Evolutionary conservation across 2,329 filamentous ascomycete species (phyloP), one percentile per base, ranked within the genome.

Genomic region (Paramyrothecium sp.): DNA sequence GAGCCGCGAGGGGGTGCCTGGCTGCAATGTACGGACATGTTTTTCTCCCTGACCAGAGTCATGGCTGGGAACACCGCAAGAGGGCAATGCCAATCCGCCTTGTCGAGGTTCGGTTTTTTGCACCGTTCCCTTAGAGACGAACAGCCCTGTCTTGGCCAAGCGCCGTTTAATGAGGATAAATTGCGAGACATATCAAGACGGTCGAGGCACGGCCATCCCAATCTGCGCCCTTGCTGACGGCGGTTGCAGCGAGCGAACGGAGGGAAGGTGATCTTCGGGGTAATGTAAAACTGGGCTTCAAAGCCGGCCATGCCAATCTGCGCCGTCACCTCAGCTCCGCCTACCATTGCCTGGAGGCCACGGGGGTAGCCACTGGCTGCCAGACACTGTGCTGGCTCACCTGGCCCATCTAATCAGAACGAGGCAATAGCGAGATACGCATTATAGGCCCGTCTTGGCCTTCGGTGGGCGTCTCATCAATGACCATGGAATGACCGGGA

Each of bases 11-110:
- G 38, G 38, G 13, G 13, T 44, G 38, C n/a, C 38, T 58, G 34
- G 58, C 58, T 46, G 16, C 41, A n/a, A 17, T 46, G 13, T 20
- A 62, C 58, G 8, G 61, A 60, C 33, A 54, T 26, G 33, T 38
- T 61, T 57, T 54, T 33, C 47, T 55, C 7, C 50, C 20, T 16
- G 54, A 54, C 4, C 26, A 30, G n/a, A n/a, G 26, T 30, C 26
- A 30, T 30, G 26, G 26, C 26, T 30, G 26, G 26, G 5, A 30
- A 10, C 26, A 30, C 26, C 26, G 26, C 10, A 10, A 30, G 26
- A 30, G 26, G 10, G 26, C 26, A 10, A 30, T 30, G 26, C 26
- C 26, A 30, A 30, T 30, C 13, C 13, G 38, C 38, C 16, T 19
- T 44, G 38, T 16, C 38, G 13, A 19, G 13, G 38, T 7, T 44